Conservation (phyloP, 2,329 filamentous ascomycete species). For the Alternaria solani region DNA sequence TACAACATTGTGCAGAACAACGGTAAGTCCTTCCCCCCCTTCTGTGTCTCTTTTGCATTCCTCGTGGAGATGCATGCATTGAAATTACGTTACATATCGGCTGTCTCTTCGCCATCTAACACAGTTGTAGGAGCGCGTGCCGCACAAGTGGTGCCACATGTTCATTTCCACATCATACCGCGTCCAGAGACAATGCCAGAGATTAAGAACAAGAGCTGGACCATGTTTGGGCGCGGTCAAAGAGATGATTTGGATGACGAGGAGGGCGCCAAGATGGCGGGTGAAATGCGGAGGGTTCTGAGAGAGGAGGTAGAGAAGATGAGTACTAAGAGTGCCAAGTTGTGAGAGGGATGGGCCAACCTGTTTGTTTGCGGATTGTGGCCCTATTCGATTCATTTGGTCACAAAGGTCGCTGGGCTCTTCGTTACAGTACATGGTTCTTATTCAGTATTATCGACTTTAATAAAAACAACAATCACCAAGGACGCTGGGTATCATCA, state of each 20-base stretch:
- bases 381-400: neutral
- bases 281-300: conserved; percentile 54
- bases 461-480: neutral
- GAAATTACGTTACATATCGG: neutral
- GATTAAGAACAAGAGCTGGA: conserved; percentile 70
- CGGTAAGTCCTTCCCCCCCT: conserved; percentile 54
- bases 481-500: conserved; percentile 13
- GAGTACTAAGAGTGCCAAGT: conserved; percentile 14
- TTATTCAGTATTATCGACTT: neutral
- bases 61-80: neutral
- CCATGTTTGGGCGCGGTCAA: conserved; percentile 80
- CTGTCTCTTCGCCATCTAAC: neutral
- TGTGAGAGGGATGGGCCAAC: neutral
- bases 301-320: conserved; percentile 46
- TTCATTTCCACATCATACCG: conserved; percentile 95
- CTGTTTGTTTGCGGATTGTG: neutral
- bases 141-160: conserved; percentile 90
- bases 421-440: neutral
- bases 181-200: conserved; percentile 68
- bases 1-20: conserved; percentile 99
- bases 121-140: conserved; percentile 70
- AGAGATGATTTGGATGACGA: conserved; percentile 79
- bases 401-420: neutral
- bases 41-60: neutral
- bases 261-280: conserved; percentile 70